These are phyloP conservation scores for Alternaria ventricosa DNA, from an alignment of 2,329 filamentous ascomycete genomes.

Conservation along the genomic window DNA sequence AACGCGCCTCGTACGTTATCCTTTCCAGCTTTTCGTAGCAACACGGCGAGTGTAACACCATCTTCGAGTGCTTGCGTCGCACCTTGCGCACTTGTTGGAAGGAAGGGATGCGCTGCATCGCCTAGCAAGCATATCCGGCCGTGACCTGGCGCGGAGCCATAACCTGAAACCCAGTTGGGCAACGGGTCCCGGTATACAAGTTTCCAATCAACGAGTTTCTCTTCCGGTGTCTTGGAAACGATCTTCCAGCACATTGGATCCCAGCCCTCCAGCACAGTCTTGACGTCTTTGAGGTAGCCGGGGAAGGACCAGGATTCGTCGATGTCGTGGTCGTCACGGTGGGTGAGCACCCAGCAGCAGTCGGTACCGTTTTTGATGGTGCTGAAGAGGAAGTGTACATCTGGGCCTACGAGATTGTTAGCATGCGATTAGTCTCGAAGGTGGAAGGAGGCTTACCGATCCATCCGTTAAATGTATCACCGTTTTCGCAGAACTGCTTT, in stretches of 20 bases:
- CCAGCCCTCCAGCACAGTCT: slow-evolving; percentile 42
- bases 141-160: slow-evolving; percentile 46
- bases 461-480: slow-evolving; percentile 49
- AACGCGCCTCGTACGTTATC: slow-evolving; percentile 36
- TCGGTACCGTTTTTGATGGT: slow-evolving; percentile 46
- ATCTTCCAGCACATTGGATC: slow-evolving; percentile 44
- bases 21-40: slow-evolving; percentile 37
- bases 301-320: slow-evolving; percentile 48
- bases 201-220: slow-evolving; percentile 59
- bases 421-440: not conserved
- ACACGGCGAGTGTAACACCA: slow-evolving; percentile 38
- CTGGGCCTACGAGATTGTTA: slow-evolving; percentile 29
- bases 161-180: slow-evolving; percentile 59
- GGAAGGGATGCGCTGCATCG: slow-evolving; percentile 62
- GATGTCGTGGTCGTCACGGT: slow-evolving; percentile 45
- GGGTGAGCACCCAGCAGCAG: slow-evolving; percentile 49
- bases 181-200: slow-evolving; percentile 62
- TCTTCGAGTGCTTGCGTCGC: slow-evolving; percentile 63
- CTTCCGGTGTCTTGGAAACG: slow-evolving; percentile 46
- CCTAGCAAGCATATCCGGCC: slow-evolving; percentile 59
- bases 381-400: slow-evolving; percentile 49
- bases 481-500: slow-evolving; percentile 46
- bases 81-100: slow-evolving; percentile 62
- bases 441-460: slow-evolving; percentile 28
- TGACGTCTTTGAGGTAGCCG: slow-evolving; percentile 42